Conservation (phyloP, 2,329 filamentous ascomycete species). For the Fusarium bactridioides region DNA sequence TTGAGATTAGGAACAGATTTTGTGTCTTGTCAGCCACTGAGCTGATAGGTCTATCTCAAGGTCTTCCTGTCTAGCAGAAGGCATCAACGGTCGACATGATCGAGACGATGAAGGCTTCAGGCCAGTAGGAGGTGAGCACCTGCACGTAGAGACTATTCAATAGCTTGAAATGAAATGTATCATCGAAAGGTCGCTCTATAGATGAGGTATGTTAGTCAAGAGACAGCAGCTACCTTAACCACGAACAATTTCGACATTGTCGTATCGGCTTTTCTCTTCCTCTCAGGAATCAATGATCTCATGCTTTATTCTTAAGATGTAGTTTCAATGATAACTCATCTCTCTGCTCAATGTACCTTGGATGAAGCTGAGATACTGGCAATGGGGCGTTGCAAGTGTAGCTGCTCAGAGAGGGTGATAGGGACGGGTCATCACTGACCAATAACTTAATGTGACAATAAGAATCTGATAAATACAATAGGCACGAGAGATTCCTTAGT, state of each 20-base stretch:
- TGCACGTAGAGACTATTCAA: neutral
- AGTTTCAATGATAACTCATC: too few relatives aligned
- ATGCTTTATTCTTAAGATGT: too few relatives aligned
- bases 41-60: too few relatives aligned
- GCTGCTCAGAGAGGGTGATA: neutral
- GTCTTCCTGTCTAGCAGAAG: neutral
- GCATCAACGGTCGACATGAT: neutral
- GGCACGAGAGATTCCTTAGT: neutral
- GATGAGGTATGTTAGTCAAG: neutral
- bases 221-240: neutral
- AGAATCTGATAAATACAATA: neutral
- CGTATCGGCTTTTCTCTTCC: neutral
- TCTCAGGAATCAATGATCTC: neutral
- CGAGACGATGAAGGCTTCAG: neutral
- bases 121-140: neutral
- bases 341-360: neutral
- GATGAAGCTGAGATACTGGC: neutral
- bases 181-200: neutral
- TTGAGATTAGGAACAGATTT: accelerated
- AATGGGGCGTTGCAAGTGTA: neutral
- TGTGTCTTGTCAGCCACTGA: accelerated
- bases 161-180: neutral
- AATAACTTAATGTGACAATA: neutral
- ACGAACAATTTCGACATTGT: neutral
- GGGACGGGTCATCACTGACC: neutral